A percentile compares a stretch with the other conserved stretches of the same genome.
phyloP scores from a whole-genome alignment of 208 protist genomes.

The Zelonia costaricensis region DNA sequence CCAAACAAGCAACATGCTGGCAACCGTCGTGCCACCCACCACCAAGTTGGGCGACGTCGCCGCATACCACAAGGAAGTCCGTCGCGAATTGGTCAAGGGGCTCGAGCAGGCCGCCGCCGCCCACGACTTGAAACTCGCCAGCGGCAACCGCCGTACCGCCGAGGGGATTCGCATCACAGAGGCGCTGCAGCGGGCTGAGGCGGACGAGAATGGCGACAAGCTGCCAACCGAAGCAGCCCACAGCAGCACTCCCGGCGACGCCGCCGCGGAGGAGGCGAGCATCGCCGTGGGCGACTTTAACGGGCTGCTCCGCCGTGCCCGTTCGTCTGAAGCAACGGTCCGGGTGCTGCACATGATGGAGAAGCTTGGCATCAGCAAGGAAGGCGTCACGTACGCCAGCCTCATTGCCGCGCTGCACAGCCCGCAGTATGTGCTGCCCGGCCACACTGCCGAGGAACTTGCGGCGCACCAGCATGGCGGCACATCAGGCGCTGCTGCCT shows the following conservation, averaged over 20 bases:
- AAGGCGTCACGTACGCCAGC: slow-evolving; percentile 49
- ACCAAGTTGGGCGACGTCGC: neutral
- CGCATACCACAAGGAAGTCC: slow-evolving; percentile 40
- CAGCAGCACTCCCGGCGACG: neutral
- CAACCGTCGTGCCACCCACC: neutral
- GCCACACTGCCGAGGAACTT: slow-evolving; percentile 29
- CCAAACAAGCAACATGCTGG: slow-evolving; percentile 10
- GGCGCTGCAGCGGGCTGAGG: slow-evolving; percentile 24
- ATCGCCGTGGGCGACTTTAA: slow-evolving; percentile 79
- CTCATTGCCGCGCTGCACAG: slow-evolving; percentile 74
- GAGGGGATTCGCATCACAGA: slow-evolving; percentile 44
- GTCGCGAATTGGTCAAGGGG: slow-evolving; percentile 41
- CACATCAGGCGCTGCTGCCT: too few species aligned
- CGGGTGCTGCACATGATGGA: slow-evolving; percentile 72
- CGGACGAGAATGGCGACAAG: too few species aligned
- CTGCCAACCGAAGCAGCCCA: neutral
- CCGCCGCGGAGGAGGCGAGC: neutral
- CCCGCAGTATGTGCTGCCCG: slow-evolving; percentile 55
- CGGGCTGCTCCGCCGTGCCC: slow-evolving; percentile 58
- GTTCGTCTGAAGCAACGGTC: slow-evolving; percentile 33
- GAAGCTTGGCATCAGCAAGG: slow-evolving; percentile 41
- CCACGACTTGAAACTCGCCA: slow-evolving; percentile 32
- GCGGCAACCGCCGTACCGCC: slow-evolving; percentile 33
- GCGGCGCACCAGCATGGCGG: slow-evolving; percentile 5
- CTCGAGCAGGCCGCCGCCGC: slow-evolving; percentile 48